Percentiles rank a stretch among this genome's conserved stretches.
phyloP scores from a whole-genome alignment of 106 monocot genomes.

The Vanilla planifolia region DNA sequence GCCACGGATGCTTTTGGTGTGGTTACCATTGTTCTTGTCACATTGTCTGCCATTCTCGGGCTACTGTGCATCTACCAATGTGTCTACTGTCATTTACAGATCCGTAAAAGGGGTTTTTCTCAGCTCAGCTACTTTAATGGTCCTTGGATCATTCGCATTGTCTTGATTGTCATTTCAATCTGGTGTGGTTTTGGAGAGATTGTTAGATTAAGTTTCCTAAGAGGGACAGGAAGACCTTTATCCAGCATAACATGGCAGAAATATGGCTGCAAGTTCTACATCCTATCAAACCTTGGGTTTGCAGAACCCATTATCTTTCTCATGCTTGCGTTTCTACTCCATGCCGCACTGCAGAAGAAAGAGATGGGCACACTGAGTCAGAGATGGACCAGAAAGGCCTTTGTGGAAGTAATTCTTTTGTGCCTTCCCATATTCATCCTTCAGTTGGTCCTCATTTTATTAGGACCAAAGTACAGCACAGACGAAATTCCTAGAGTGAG shows the following conservation, averaged over 20 bases:
- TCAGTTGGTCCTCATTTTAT: conserved; percentile 46
- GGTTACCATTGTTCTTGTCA: conserved; percentile 55
- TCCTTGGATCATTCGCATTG: conserved; percentile 61
- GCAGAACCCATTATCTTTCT: conserved; percentile 72
- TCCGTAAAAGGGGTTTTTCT: conserved; percentile 19
- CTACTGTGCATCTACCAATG: conserved; percentile 43
- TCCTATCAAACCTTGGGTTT: conserved; percentile 78
- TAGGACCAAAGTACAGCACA: conserved; percentile 31
- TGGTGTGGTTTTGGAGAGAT: conserved; percentile 59
- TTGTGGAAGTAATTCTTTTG: conserved; percentile 28
- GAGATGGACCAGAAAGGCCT: conserved; percentile 57
- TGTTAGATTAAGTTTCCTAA: conserved; percentile 42
- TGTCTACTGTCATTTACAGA: conserved; percentile 42
- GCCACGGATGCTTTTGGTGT: conserved; percentile 81
- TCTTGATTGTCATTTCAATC: conserved; percentile 48
- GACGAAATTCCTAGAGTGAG: conserved; percentile 9
- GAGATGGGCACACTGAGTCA: conserved; percentile 46
- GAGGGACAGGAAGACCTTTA: conserved; percentile 23
- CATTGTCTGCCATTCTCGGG: conserved; percentile 39
- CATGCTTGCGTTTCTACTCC: conserved; percentile 48
- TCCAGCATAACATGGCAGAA: conserved; percentile 39
- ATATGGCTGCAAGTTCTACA: conserved; percentile 62
- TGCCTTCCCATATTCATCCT: conserved; percentile 45
- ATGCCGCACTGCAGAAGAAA: conserved; percentile 44
- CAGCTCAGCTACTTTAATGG: conserved; percentile 82